phyloP scores from a whole-genome alignment of 164 flowering plant species.

The Macadamia tetraphylla region DNA sequence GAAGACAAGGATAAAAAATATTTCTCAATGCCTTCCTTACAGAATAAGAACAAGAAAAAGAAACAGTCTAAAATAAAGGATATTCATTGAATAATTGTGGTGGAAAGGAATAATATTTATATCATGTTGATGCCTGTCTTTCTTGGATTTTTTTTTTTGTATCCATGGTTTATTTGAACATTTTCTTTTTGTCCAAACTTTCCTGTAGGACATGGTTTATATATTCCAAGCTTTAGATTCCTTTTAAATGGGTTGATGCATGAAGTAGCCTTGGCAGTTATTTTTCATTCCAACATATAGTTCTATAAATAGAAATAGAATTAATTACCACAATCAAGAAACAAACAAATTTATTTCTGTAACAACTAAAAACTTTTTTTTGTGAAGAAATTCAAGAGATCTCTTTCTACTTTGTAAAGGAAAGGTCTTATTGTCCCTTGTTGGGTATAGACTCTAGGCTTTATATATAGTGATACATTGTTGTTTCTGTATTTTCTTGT shows the following conservation, averaged over 20 bases:
- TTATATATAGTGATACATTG: not conserved
- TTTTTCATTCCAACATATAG: no score
- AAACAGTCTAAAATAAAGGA: not conserved
- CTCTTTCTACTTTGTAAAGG: no score
- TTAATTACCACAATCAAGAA: no score
- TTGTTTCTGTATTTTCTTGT: not conserved
- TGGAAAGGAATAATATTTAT: not conserved
- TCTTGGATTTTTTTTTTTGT: not conserved
- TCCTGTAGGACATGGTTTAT: not conserved
- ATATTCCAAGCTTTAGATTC: constrained; percentile 2
- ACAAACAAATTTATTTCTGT: no score
- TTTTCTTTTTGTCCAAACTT: not conserved
- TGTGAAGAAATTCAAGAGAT: no score
- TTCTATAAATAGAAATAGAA: no score
- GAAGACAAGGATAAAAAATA: not conserved
- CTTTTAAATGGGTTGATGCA: no score
- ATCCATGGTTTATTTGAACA: not conserved
- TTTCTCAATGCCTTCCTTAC: not conserved
- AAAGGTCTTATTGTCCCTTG: no score
- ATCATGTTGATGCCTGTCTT: not conserved
- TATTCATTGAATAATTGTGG: not conserved
- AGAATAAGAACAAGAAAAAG: not conserved
- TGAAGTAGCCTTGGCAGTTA: no score
- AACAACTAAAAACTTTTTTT: no score
- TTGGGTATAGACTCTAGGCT: not conserved